Evolutionary conservation across 257 asterid genomes (phyloP), one percentile per base, ranked within the genome.

Genomic region (Solanum bulbocastanum): DNA sequence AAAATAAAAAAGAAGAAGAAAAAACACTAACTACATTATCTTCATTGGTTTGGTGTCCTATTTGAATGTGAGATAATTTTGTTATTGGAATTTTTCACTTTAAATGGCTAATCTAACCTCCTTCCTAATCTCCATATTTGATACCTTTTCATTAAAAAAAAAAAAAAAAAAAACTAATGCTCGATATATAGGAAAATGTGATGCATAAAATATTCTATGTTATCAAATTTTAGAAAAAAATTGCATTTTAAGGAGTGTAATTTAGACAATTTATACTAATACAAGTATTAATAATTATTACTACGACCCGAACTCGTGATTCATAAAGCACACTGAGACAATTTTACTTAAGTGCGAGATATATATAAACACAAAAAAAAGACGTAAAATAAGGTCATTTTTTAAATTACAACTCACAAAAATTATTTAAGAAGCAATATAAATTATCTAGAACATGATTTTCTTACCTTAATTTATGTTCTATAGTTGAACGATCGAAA

Each of bases 241-340:
- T 20, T 3, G 5, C 0, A 58, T 20, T 22, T 8, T 1, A 7
- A 20, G 23, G 23, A 58, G 23, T 58, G 12, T 20, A 23, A 58
- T 58, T 8, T 58, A 58, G 25, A 20, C 52, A 20, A 58, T 20
- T 15, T 49, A 15, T 15, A 49, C 0, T 49, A 49, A 15, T 0
- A 15, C 58, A 49, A 49, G 58, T 18, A 56, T 3, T 58, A 58
- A 20, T 58, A 22, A 20, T 22, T 58, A 3, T 22, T 58, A 20
- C 1, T 23, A 58, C 12, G 12, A 56, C 0, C 23, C n/a, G 0
- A 58, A 58, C 27, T 20, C 25, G 12, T 58, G n/a, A 58, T 8
- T 0, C n/a, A 58, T 10, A 22, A 22, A 0, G 4, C 11, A 58
- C 5, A 22, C 11, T 8, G 2, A 58, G 1, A 58, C 0, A 60